These are phyloP conservation scores for Sporothrix humicola DNA, from an alignment of 2,329 filamentous ascomycete species.

Conservation along the genomic window DNA sequence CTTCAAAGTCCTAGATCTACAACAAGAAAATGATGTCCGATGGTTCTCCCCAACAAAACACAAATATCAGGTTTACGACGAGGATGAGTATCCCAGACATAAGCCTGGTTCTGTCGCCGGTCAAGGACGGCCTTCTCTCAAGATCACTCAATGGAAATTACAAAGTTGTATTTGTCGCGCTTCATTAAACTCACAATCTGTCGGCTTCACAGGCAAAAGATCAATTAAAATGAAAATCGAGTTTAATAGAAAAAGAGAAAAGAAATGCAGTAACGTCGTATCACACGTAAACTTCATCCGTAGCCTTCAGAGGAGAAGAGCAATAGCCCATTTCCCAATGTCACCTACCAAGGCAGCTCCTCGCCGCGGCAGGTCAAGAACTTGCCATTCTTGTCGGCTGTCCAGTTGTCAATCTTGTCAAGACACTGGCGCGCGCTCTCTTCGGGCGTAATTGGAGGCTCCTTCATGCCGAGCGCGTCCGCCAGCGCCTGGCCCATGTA, in stretches of 20 bases:
- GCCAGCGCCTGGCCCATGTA: conserved; percentile 41
- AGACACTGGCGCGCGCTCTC: conserved; percentile 40
- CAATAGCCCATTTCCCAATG: too few species aligned
- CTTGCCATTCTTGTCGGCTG: conserved; percentile 37
- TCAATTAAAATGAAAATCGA: background rate
- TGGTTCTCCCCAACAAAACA: background rate
- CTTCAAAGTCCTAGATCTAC: background rate
- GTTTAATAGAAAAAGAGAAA: background rate
- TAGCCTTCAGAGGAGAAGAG: too few species aligned
- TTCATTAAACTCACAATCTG: too few species aligned
- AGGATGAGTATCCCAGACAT: too few species aligned
- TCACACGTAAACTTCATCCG: background rate
- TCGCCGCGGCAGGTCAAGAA: conserved; percentile 36
- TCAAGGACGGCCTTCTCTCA: too few species aligned
- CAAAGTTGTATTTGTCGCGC: too few species aligned
- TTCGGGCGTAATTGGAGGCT: conserved; percentile 39
- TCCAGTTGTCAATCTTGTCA: conserved; percentile 37
- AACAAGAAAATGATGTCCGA: background rate
- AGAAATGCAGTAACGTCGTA: background rate
- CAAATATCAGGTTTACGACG: background rate
- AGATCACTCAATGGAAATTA: too few species aligned
- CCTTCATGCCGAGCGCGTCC: conserved; percentile 39
- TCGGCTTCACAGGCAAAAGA: too few species aligned
- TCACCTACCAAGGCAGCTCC: conserved; percentile 42
- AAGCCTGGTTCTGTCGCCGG: too few species aligned